Evolutionary conservation across 1,284 basidiomycete genomes (phyloP).

Genomic region (Anthracocystis panici-leucophaei): DNA sequence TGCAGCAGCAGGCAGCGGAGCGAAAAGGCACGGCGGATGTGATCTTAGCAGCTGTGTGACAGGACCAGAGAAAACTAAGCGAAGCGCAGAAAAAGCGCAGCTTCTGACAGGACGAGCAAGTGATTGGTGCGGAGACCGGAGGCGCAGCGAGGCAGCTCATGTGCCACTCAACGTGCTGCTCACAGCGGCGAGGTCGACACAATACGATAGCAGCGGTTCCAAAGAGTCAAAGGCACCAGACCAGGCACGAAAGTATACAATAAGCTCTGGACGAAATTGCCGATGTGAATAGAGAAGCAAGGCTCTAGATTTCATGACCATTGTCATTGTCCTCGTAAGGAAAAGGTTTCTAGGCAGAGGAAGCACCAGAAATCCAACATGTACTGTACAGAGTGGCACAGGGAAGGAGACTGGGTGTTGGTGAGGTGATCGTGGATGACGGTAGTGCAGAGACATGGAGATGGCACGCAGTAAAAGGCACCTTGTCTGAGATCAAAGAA

Average conservation of each 20-base stretch:
- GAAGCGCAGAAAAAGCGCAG: slow-evolving; percentile 21
- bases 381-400: neutral
- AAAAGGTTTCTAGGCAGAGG: too few species aligned
- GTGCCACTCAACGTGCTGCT: slow-evolving; percentile 9
- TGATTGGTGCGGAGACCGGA: slow-evolving; percentile 17
- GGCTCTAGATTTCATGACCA: neutral
- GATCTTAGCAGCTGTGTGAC: slow-evolving; percentile 14
- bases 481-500: neutral
- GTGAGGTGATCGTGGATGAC: neutral
- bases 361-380: neutral
- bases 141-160: slow-evolving; percentile 3
- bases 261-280: too few species aligned
- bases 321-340: too few species aligned
- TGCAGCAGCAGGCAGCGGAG: slow-evolving; percentile 2
- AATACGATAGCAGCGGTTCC: slow-evolving; percentile 1
- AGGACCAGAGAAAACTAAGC: slow-evolving; percentile 3
- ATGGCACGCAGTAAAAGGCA: neutral
- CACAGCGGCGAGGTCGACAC: neutral
- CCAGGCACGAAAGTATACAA: slow-evolving; percentile 10
- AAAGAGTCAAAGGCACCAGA: slow-evolving; percentile 7
- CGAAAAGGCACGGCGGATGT: neutral
- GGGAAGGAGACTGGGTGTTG: neutral
- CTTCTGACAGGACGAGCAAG: slow-evolving; percentile 31
- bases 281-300: neutral
- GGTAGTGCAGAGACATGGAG: too few species aligned